Conservation (phyloP, 2,329 filamentous ascomycete genomes). For the Fusarium coicis region DNA sequence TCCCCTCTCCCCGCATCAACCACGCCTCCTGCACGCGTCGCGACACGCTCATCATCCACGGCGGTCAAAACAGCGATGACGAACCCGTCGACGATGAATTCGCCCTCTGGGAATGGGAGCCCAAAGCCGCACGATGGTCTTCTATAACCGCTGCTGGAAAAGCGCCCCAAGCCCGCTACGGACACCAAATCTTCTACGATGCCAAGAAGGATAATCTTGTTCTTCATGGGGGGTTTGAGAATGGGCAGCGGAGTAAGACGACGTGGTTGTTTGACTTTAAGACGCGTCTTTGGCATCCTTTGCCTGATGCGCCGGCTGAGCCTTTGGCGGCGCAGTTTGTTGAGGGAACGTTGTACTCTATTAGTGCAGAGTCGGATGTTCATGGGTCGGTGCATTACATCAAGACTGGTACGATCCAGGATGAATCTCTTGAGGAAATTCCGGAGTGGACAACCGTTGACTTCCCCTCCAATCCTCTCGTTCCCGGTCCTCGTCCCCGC, state of each 20-base stretch:
- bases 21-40: conserved; percentile 31
- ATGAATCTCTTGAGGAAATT: background rate
- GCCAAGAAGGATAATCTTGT: conserved; percentile 21
- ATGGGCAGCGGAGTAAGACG: background rate
- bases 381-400: conserved; percentile 31
- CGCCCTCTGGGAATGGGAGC: conserved; percentile 32
- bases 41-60: conserved; percentile 22
- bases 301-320: conserved; percentile 14
- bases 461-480: conserved; percentile 28
- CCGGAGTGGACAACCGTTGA: conserved; percentile 27
- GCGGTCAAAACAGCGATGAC: conserved; percentile 10
- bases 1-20: conserved; percentile 1
- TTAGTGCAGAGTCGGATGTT: conserved; percentile 27
- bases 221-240: conserved; percentile 25
- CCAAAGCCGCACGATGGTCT: conserved; percentile 10
- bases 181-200: conserved; percentile 30
- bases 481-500: conserved; percentile 29
- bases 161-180: background rate
- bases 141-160: conserved; percentile 21
- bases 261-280: conserved; percentile 37
- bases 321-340: conserved; percentile 27
- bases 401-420: conserved; percentile 4
- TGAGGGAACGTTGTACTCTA: conserved; percentile 24
- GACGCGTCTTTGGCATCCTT: conserved; percentile 15
- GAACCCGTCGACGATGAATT: conserved; percentile 22